Evolutionary conservation across 1,139 yeast species (phyloP).

Genomic region (Geotrichum europaeum): DNA sequence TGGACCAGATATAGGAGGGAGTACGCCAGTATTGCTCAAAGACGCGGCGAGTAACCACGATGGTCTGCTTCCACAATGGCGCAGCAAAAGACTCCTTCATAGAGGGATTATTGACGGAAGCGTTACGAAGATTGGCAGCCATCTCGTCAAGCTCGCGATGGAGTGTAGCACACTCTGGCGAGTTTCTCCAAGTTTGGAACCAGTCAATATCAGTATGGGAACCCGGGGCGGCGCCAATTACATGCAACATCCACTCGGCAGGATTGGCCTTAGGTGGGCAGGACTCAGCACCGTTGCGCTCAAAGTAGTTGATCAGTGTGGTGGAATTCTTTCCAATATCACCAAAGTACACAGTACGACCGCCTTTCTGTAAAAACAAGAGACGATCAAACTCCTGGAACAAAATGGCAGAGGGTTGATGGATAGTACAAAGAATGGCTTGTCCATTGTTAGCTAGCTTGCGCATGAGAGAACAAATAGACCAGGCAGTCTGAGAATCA

Average conservation of each 20-base stretch:
- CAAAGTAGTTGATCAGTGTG: slow-evolving; percentile 62
- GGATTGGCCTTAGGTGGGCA: slow-evolving; percentile 70
- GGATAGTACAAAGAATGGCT: slow-evolving; percentile 77
- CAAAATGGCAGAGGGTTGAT: slow-evolving; percentile 75
- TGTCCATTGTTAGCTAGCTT: slow-evolving; percentile 73
- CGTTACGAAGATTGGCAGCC: slow-evolving; percentile 23
- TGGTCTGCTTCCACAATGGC: slow-evolving; percentile 44
- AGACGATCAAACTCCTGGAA: slow-evolving; percentile 74
- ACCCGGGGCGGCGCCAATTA: slow-evolving; percentile 78
- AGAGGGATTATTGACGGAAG: slow-evolving; percentile 7
- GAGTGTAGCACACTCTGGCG: slow-evolving; percentile 46
- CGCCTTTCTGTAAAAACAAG: slow-evolving; percentile 66
- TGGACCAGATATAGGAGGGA: slow-evolving; percentile 66
- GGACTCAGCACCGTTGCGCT: slow-evolving; percentile 56
- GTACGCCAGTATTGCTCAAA: slow-evolving; percentile 68
- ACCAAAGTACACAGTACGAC: slow-evolving; percentile 75
- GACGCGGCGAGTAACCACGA: slow-evolving; percentile 46
- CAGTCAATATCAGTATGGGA: slow-evolving; percentile 60
- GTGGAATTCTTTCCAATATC: slow-evolving; percentile 63
- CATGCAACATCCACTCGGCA: slow-evolving; percentile 79
- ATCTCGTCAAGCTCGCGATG: slow-evolving; percentile 32
- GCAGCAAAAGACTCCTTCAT: slow-evolving; percentile 35
- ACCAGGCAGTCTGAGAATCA: slow-evolving; percentile 91
- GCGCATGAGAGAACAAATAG: slow-evolving; percentile 69
- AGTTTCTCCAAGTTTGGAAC: slow-evolving; percentile 58